phyloP scores from a whole-genome alignment of 2,329 filamentous ascomycete species.

The Alternaria infectoria region DNA sequence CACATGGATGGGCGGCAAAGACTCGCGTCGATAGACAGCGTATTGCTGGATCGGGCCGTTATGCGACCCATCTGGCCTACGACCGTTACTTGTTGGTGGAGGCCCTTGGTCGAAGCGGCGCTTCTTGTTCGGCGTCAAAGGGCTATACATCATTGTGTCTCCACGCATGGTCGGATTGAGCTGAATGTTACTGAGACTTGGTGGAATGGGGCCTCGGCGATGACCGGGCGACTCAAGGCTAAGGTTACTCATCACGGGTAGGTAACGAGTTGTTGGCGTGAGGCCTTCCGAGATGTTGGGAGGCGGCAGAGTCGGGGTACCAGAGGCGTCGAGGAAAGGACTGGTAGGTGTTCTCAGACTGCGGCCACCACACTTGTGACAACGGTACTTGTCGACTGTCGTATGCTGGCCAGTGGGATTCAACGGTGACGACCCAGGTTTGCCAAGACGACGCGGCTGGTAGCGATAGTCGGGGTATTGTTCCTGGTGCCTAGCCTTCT shows the following conservation, averaged over 20 bases:
- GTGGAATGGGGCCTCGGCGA: constrained; percentile 31
- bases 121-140: constrained; percentile 44
- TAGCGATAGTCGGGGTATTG: constrained; percentile 96
- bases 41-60: constrained; percentile 33
- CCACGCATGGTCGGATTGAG: constrained; percentile 29
- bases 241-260: constrained; percentile 50
- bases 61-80: constrained; percentile 63
- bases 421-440: constrained; percentile 48
- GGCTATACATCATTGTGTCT: constrained; percentile 37
- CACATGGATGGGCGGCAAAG: constrained; percentile 42
- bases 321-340: constrained; percentile 57
- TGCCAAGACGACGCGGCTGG: constrained; percentile 70
- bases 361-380: constrained; percentile 74
- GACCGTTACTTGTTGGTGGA: constrained; percentile 54
- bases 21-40: constrained; percentile 33
- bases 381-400: constrained; percentile 58
- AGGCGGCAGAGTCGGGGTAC: constrained; percentile 49
- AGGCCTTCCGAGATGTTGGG: constrained; percentile 42
- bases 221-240: constrained; percentile 47
- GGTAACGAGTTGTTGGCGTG: constrained; percentile 42
- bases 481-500: constrained; percentile 85
- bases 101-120: constrained; percentile 42
- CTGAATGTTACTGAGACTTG: constrained; percentile 38
- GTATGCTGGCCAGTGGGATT: constrained; percentile 41
- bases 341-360: constrained; percentile 69